phyloP scores from a whole-genome alignment of 2,329 filamentous ascomycete genomes.

The Fusarium sp. region DNA sequence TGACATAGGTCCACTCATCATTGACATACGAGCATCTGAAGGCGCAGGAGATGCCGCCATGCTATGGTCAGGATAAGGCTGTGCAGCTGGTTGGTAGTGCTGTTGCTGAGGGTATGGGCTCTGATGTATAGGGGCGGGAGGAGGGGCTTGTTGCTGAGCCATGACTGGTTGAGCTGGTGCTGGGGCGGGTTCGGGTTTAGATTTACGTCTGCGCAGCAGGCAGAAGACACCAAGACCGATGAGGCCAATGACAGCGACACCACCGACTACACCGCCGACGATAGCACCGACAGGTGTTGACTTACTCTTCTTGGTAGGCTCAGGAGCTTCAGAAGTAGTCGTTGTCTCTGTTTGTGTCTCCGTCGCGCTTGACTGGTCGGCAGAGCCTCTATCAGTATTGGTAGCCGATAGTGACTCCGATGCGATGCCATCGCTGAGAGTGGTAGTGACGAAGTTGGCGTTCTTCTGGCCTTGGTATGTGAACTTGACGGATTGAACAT shows the following conservation, averaged over 20 bases:
- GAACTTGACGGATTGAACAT: background rate
- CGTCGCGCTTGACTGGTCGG: accelerated
- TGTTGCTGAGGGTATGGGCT: background rate
- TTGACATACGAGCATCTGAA: background rate
- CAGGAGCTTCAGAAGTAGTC: background rate
- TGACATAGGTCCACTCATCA: background rate
- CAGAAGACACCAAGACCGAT: background rate
- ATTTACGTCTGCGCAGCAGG: background rate
- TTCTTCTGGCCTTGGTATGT: background rate
- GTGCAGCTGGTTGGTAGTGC: background rate
- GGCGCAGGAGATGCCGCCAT: background rate
- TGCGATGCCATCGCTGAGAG: background rate
- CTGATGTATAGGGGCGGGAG: background rate
- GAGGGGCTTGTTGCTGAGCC: background rate
- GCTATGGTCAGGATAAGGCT: background rate
- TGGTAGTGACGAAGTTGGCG: background rate
- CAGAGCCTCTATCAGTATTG: accelerated
- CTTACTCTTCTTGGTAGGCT: background rate
- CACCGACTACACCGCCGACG: background rate
- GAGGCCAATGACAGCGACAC: background rate
- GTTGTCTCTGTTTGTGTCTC: background rate
- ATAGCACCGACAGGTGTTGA: background rate
- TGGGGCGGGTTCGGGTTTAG: background rate
- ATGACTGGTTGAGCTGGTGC: background rate
- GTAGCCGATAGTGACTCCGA: background rate